Conservation (phyloP, 345 rosid species). For the Aethionema arabicum region DNA sequence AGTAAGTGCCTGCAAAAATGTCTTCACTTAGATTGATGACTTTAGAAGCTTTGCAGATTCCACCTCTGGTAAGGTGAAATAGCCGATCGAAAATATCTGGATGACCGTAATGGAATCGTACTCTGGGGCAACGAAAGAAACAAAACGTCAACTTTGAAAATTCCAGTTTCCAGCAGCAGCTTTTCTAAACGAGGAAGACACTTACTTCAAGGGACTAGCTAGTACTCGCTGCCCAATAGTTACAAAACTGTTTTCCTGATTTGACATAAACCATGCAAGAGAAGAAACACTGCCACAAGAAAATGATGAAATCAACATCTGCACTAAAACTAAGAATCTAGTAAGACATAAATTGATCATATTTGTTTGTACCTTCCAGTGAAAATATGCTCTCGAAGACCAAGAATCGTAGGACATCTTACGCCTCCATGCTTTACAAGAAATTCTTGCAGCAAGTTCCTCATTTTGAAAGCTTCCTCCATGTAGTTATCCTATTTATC, state of each 20-base stretch:
- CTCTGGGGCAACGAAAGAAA: conserved; percentile 45
- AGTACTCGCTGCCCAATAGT: conserved; percentile 76
- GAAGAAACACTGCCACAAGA: conserved; percentile 70
- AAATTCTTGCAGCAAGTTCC: conserved; percentile 78
- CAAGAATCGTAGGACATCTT: conserved; percentile 70
- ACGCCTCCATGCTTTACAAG: conserved; percentile 69
- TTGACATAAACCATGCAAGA: conserved; percentile 91
- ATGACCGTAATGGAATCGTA: conserved; percentile 94
- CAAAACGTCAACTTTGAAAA: conserved; percentile 16
- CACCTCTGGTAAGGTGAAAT: conserved; percentile 89
- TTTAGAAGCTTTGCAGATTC: conserved; percentile 87
- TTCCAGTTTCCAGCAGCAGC: not conserved
- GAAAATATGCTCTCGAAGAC: conserved; percentile 80
- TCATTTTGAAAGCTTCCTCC: conserved; percentile 89
- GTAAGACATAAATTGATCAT: conserved; percentile 4
- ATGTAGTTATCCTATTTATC: conserved; percentile 64
- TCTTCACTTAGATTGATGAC: conserved; percentile 89
- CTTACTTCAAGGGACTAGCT: conserved; percentile 75
- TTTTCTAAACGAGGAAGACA: conserved; percentile 18
- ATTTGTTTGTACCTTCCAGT: conserved; percentile 62
- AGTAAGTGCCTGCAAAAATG: conserved; percentile 60
- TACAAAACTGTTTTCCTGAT: conserved; percentile 83
- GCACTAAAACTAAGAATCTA: conserved; percentile 4
- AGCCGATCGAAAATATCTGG: conserved; percentile 91
- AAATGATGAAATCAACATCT: conserved; percentile 25